phyloP scores from a whole-genome alignment of 352 stramenopile genomes.

The Globisporangium spiculum region DNA sequence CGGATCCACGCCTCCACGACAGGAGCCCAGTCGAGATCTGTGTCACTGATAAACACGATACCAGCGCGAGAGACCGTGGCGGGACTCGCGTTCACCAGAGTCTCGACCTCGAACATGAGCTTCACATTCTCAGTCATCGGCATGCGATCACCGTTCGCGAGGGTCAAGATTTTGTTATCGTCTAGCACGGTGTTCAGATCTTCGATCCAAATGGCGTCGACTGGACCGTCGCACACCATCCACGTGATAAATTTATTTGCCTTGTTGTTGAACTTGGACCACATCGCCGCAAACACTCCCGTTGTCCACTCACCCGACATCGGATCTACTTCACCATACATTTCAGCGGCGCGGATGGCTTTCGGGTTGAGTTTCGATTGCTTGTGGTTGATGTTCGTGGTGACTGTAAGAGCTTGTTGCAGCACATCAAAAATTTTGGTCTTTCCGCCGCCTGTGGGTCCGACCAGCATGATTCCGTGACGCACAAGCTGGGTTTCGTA shows the following conservation, averaged over 20 bases:
- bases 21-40: constrained; percentile 96
- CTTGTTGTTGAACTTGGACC: constrained; percentile 98
- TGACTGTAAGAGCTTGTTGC: constrained; percentile 91
- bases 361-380: constrained; percentile 97
- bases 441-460: constrained; percentile 96
- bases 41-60: constrained; percentile 99
- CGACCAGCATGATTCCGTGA: constrained; percentile 99
- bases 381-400: constrained; percentile 93
- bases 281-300: constrained; percentile 97
- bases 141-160: constrained; percentile 97
- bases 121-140: constrained; percentile 98
- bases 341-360: constrained; percentile 95
- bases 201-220: constrained; percentile 99
- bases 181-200: constrained; percentile 98
- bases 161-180: constrained; percentile 97
- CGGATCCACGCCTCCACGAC: constrained; percentile 96
- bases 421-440: constrained; percentile 97
- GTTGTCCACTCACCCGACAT: constrained; percentile 98
- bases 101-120: constrained; percentile 98
- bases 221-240: constrained; percentile 97
- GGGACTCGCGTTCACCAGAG: constrained; percentile 95
- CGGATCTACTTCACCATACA: constrained; percentile 98
- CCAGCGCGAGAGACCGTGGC: constrained; percentile 95
- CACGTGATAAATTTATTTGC: constrained; percentile 98
- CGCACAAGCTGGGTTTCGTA: constrained; percentile 98